Percentiles rank a stretch among this genome's conserved stretches.
Conservation (phyloP, 106 monocot species). For the Dendrobium huoshanense region DNA sequence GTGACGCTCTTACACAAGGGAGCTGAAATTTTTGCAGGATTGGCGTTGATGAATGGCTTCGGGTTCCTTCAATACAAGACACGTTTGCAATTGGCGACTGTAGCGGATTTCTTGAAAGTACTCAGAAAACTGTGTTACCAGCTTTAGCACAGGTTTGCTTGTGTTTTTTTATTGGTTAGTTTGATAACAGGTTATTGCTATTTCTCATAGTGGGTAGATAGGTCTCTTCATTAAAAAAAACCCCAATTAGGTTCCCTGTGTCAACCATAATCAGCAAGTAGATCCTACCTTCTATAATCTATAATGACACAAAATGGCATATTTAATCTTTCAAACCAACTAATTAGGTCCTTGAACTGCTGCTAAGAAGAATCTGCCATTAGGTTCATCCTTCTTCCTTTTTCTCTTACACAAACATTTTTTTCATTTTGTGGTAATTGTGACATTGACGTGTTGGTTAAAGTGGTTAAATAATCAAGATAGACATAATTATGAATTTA, state of each 20-base stretch:
- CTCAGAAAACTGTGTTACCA: slow-evolving; percentile 60
- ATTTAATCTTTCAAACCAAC: background rate
- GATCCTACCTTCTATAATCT: background rate
- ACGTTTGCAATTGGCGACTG: slow-evolving; percentile 94
- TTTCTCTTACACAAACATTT: too few species aligned
- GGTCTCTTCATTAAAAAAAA: background rate
- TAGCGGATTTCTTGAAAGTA: slow-evolving; percentile 83
- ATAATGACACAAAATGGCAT: background rate
- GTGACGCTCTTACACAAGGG: background rate
- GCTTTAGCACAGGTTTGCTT: slow-evolving; percentile 80
- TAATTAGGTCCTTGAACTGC: background rate
- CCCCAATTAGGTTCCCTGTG: background rate
- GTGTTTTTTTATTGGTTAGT: background rate
- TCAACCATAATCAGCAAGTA: background rate
- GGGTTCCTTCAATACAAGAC: slow-evolving; percentile 73
- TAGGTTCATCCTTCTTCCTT: too few species aligned
- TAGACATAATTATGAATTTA: too few species aligned
- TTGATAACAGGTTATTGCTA: background rate
- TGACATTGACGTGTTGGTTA: too few species aligned
- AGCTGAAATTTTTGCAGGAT: slow-evolving; percentile 37
- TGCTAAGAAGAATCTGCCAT: background rate
- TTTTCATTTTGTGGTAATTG: too few species aligned
- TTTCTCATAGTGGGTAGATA: background rate
- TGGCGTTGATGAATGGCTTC: slow-evolving; percentile 91
- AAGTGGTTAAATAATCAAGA: too few species aligned